Evolutionary conservation across 2,329 filamentous ascomycete species (phyloP).

Genomic region (Pyrenophora tritici-repentis): DNA sequence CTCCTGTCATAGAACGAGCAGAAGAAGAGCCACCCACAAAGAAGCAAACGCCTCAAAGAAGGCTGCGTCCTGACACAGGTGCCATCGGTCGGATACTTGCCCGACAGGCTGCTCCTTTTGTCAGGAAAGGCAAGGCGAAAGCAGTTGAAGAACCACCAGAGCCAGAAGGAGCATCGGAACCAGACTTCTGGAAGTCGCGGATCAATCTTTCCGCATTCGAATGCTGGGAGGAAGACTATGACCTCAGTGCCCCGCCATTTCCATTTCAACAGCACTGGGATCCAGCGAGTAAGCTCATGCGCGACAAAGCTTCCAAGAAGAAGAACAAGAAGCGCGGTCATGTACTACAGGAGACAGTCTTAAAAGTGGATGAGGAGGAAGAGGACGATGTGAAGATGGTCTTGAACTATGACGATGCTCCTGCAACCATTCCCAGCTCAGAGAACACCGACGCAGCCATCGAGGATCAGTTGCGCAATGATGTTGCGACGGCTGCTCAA

Average conservation of each 20-base stretch:
- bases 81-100: constrained; percentile 39
- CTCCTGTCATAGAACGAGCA: not conserved
- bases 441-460: constrained; percentile 28
- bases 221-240: constrained; percentile 65
- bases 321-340: constrained; percentile 56
- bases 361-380: constrained; percentile 41
- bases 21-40: constrained; percentile 6
- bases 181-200: constrained; percentile 73
- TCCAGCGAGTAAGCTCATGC: constrained; percentile 65
- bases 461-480: constrained; percentile 46
- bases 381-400: constrained; percentile 31
- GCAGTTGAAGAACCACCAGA: constrained; percentile 26
- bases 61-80: constrained; percentile 32
- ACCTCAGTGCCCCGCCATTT: constrained; percentile 78
- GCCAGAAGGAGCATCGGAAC: constrained; percentile 49
- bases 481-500: constrained; percentile 51
- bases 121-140: constrained; percentile 29
- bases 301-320: constrained; percentile 64
- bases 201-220: constrained; percentile 81
- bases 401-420: constrained; percentile 43
- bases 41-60: constrained; percentile 21
- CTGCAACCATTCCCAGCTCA: constrained; percentile 24
- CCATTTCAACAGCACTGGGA: constrained; percentile 93
- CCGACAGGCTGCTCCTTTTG: constrained; percentile 32
- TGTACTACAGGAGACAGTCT: constrained; percentile 21